These are phyloP conservation scores for Microcyclospora pomicola DNA, from an alignment of 2,329 filamentous ascomycete species.

Conservation along the genomic window DNA sequence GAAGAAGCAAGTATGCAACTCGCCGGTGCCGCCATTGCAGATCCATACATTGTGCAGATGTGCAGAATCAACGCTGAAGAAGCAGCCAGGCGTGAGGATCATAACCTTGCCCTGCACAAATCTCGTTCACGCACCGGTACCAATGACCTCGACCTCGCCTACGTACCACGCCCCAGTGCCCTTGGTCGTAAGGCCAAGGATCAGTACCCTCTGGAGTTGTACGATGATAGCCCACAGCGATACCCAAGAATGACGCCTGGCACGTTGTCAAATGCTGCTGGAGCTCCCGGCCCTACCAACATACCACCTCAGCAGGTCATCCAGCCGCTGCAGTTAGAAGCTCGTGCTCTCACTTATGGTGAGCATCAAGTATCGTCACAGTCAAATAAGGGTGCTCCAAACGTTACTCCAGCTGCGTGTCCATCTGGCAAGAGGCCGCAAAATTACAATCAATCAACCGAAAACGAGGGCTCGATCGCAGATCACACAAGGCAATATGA, in stretches of 20 bases:
- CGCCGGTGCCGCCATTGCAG: not conserved
- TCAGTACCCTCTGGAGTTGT: conserved; percentile 10
- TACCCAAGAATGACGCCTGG: conserved; percentile 3
- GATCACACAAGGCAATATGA: too few species aligned
- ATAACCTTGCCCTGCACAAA: not conserved
- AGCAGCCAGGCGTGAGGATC: not conserved
- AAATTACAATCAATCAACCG: too few species aligned
- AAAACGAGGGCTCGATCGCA: too few species aligned
- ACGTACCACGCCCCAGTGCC: conserved; percentile 6
- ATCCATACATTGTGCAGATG: not conserved
- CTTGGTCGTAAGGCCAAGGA: conserved; percentile 7
- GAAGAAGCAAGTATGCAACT: conserved; percentile 2
- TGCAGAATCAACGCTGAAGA: not conserved
- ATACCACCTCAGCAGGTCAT: too few species aligned
- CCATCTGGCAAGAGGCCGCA: too few species aligned
- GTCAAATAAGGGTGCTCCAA: too few species aligned
- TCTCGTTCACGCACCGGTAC: conserved; percentile 1
- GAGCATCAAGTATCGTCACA: too few species aligned
- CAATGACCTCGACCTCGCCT: conserved; percentile 5
- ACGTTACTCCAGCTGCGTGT: too few species aligned
- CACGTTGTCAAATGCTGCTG: too few species aligned
- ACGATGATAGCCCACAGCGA: conserved; percentile 9
- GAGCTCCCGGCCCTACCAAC: too few species aligned
- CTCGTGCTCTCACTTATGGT: too few species aligned
- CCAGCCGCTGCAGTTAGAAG: too few species aligned